Evolutionary conservation across 140 eudicot genomes (phyloP).

Genomic region (Anethum foeniculum): DNA sequence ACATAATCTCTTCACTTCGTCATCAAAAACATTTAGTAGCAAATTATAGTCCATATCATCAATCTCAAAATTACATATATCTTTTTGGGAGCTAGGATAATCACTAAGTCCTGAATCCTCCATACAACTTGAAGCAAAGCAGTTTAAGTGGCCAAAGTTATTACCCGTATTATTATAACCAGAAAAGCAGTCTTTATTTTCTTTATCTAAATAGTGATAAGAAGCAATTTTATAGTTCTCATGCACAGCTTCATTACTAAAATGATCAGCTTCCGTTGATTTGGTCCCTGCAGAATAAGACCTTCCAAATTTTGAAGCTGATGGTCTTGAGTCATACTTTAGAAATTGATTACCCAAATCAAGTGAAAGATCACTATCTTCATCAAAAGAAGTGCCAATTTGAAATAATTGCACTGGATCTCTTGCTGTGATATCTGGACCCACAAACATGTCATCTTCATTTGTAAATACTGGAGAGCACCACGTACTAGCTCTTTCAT

Average conservation of each 20-base stretch:
- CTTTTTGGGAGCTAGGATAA: constrained; percentile 19
- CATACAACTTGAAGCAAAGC: neutral
- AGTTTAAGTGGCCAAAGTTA: neutral
- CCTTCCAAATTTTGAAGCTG: constrained; percentile 25
- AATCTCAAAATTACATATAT: constrained; percentile 11
- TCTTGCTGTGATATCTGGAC: constrained; percentile 16
- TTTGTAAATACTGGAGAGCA: constrained; percentile 26
- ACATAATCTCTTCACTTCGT: constrained; percentile 27
- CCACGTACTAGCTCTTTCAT: constrained; percentile 22
- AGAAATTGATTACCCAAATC: constrained; percentile 24
- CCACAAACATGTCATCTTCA: constrained; percentile 13
- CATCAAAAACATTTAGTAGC: constrained; percentile 18
- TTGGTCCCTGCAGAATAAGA: constrained; percentile 12
- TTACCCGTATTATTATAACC: neutral
- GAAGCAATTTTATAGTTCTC: constrained; percentile 16
- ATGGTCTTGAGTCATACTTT: constrained; percentile 18
- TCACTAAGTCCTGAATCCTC: neutral
- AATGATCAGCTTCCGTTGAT: constrained; percentile 14
- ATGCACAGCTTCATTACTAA: constrained; percentile 13
- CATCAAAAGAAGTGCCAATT: constrained; percentile 17
- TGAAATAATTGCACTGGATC: constrained; percentile 20
- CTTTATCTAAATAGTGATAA: constrained; percentile 19
- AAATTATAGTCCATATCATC: constrained; percentile 14
- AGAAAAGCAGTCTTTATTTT: constrained; percentile 17
- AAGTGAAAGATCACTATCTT: constrained; percentile 18